Evolutionary conservation across 768 basidiomycete genomes (phyloP).

Genomic region (Boletus fagicola): DNA sequence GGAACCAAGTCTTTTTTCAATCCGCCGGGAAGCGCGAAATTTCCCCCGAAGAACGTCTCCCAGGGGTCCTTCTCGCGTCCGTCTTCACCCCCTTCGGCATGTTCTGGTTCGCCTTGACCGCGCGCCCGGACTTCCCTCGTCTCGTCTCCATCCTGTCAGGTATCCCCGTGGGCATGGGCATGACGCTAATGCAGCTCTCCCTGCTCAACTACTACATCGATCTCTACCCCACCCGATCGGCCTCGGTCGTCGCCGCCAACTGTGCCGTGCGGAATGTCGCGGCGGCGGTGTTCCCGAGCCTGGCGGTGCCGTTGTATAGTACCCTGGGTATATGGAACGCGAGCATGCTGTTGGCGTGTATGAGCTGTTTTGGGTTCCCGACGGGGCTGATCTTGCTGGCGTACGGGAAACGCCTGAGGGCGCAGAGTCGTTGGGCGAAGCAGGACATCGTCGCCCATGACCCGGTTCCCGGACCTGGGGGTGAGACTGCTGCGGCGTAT

Average conservation of each 20-base stretch:
- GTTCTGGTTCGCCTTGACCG: slow-evolving; percentile 28
- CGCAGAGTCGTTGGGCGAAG: slow-evolving; percentile 25
- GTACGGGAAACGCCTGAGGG: slow-evolving; percentile 23
- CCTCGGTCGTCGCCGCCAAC: slow-evolving; percentile 31
- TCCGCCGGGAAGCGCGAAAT: slow-evolving; percentile 25
- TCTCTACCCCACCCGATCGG: slow-evolving; percentile 30
- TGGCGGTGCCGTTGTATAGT: slow-evolving; percentile 26
- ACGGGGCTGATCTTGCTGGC: slow-evolving; percentile 18
- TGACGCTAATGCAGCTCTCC: slow-evolving; percentile 30
- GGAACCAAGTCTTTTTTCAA: slow-evolving; percentile 14
- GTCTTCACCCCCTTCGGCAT: slow-evolving; percentile 29
- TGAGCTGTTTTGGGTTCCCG: slow-evolving; percentile 28
- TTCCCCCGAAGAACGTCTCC: slow-evolving; percentile 29
- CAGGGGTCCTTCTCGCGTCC: slow-evolving; percentile 25
- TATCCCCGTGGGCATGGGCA: slow-evolving; percentile 28
- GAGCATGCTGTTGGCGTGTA: slow-evolving; percentile 18
- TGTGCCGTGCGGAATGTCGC: slow-evolving; percentile 24
- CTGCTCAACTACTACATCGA: slow-evolving; percentile 32
- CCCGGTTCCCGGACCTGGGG: neutral
- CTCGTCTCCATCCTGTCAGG: slow-evolving; percentile 22
- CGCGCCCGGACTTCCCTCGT: slow-evolving; percentile 10
- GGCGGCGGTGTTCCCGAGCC: slow-evolving; percentile 23
- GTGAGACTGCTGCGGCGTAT: neutral
- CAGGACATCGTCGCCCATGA: slow-evolving; percentile 12
- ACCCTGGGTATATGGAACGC: slow-evolving; percentile 19